Conservation (phyloP, 1,284 basidiomycete species). For the Cryptococcus jaspeensis region DNA sequence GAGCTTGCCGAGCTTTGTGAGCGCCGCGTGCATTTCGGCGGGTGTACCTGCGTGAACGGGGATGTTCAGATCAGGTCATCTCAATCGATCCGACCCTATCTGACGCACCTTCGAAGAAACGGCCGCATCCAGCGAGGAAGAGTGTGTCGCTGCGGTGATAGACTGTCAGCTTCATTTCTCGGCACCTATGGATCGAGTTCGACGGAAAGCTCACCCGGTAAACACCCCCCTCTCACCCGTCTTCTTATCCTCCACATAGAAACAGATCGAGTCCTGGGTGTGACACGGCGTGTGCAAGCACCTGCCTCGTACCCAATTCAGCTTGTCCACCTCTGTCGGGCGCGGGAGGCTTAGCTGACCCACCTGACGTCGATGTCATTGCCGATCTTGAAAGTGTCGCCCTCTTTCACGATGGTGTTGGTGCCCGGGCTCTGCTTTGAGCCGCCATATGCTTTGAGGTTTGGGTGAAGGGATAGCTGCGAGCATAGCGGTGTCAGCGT, state of each 20-base stretch:
- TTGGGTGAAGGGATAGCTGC: conserved; percentile 54
- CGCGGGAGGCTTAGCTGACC: conserved; percentile 11
- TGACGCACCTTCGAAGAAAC: conserved; percentile 75
- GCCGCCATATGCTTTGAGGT: conserved; percentile 78
- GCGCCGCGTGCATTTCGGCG: conserved; percentile 76
- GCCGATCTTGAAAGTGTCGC: conserved; percentile 70
- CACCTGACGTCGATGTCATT: conserved; percentile 70
- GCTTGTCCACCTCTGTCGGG: neutral
- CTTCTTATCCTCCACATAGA: conserved; percentile 67
- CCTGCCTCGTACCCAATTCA: conserved; percentile 50
- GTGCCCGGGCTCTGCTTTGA: conserved; percentile 68
- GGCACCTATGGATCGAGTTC: no score
- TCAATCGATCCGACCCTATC: no score
- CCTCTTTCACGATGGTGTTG: conserved; percentile 72
- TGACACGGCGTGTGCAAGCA: conserved; percentile 92
- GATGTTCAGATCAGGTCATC: no score
- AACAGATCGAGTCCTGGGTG: conserved; percentile 95
- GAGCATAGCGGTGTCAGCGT: neutral
- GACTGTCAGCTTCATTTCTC: no score
- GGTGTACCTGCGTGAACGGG: conserved; percentile 72
- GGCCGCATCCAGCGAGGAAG: conserved; percentile 90
- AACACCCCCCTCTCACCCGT: conserved; percentile 72
- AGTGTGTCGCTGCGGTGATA: conserved; percentile 73
- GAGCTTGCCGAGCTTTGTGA: conserved; percentile 71
- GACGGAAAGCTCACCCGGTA: conserved; percentile 63